These are phyloP conservation scores for Sclerotinia spermophila DNA, from an alignment of 2,329 filamentous ascomycete genomes.

Conservation along the genomic window DNA sequence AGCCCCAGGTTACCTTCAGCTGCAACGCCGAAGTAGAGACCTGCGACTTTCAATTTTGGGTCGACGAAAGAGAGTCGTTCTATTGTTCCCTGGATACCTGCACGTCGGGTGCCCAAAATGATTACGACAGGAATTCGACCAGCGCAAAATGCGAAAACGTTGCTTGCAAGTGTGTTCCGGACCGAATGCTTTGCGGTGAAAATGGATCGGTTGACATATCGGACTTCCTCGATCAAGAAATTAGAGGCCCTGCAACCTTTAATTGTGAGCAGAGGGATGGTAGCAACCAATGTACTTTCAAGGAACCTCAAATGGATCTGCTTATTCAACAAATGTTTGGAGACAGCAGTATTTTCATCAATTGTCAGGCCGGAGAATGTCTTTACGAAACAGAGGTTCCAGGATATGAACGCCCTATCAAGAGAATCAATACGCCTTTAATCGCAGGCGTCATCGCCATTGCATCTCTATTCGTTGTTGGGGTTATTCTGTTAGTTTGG, in stretches of 20 bases:
- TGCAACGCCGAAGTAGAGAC: conserved; percentile 71
- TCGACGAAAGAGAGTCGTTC: conserved; percentile 90
- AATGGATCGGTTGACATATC: conserved; percentile 86
- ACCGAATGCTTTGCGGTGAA: conserved; percentile 90
- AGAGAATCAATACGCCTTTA: conserved; percentile 93
- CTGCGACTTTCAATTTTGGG: conserved; percentile 99
- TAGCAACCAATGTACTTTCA: conserved; percentile 70
- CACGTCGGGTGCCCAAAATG: conserved; percentile 65
- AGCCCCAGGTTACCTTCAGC: conserved; percentile 91
- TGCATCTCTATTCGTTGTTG: conserved; percentile 83
- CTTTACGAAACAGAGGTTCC: conserved; percentile 89
- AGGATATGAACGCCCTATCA: conserved; percentile 82
- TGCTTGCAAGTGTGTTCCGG: conserved; percentile 81
- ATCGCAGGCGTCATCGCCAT: conserved; percentile 91
- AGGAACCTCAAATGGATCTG: conserved; percentile 88
- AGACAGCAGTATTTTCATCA: conserved; percentile 80
- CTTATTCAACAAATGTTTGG: conserved; percentile 87
- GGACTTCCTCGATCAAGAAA: conserved; percentile 78
- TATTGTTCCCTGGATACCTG: conserved; percentile 89
- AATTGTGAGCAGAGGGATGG: conserved; percentile 65
- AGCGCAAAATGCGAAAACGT: conserved; percentile 82
- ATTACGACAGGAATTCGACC: conserved; percentile 72
- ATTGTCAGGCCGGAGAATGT: conserved; percentile 85
- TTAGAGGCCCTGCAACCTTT: conserved; percentile 85
- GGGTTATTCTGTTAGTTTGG: conserved; percentile 78